These are phyloP conservation scores for Trichocomaceae sp. DNA, from an alignment of 2,329 filamentous ascomycete genomes.

Conservation along the genomic window DNA sequence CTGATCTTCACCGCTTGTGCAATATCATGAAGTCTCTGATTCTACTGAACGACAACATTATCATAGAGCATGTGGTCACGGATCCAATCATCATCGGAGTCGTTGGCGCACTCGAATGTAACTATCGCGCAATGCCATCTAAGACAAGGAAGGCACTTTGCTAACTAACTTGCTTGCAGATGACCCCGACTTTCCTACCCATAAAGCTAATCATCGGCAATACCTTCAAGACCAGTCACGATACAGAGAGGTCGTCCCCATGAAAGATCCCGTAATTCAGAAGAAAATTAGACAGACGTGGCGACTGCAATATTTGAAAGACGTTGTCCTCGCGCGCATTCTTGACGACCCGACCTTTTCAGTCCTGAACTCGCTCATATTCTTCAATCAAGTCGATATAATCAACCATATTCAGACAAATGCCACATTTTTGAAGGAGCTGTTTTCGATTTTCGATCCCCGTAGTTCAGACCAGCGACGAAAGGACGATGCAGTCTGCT, in stretches of 20 bases:
- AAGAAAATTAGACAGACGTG: conserved; percentile 96
- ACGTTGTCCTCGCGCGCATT: conserved; percentile 94
- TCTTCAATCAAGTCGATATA: conserved; percentile 98
- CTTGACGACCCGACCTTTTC: conserved; percentile 97
- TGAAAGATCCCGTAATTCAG: conserved; percentile 72
- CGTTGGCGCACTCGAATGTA: conserved; percentile 86
- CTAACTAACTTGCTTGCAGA: conserved; percentile 43
- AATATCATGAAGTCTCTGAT: conserved; percentile 98
- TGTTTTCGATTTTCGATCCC: conserved; percentile 77
- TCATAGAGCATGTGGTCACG: conserved; percentile 89
- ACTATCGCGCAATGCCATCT: conserved; percentile 18
- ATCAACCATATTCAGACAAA: conserved; percentile 90
- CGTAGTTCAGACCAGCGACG: conserved; percentile 59
- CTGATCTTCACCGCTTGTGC: conserved; percentile 84
- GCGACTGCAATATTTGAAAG: conserved; percentile 91
- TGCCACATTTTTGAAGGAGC: conserved; percentile 66
- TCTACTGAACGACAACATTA: conserved; percentile 84
- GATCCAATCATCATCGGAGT: conserved; percentile 86
- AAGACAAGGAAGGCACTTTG: background rate
- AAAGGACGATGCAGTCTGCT: conserved; percentile 90
- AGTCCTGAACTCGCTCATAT: conserved; percentile 94
- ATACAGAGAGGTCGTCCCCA: conserved; percentile 93
- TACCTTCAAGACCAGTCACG: conserved; percentile 83
- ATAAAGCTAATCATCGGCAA: conserved; percentile 94
- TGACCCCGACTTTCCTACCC: conserved; percentile 93